Percentiles rank a stretch among this genome's conserved stretches.
Evolutionary conservation across 495 filamentous ascomycete species (phyloP).

Genomic region (Annulohypoxylon maeteangense): DNA sequence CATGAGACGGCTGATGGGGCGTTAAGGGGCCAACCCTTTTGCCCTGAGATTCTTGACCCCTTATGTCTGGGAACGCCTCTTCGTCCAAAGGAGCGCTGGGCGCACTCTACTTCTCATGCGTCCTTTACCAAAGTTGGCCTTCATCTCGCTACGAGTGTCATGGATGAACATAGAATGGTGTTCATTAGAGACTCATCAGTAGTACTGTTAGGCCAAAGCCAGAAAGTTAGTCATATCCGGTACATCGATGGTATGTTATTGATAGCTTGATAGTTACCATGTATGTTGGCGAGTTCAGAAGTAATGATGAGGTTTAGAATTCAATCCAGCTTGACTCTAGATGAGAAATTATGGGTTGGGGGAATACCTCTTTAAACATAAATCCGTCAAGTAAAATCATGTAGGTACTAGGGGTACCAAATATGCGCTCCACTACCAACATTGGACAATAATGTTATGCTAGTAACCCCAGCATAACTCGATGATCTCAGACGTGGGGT

Average conservation of each 20-base stretch:
- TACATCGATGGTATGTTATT: not conserved
- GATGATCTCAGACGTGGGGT: too few species aligned
- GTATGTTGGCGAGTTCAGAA: too few species aligned
- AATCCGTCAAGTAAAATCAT: too few species aligned
- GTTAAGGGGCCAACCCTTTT: not conserved
- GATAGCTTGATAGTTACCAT: not conserved
- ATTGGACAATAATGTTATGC: too few species aligned
- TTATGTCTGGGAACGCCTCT: not conserved
- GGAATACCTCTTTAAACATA: too few species aligned
- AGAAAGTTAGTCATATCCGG: not conserved
- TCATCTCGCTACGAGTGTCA: not conserved
- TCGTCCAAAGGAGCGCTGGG: not conserved
- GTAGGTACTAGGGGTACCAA: too few species aligned
- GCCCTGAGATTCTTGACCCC: not conserved
- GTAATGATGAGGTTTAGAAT: not conserved
- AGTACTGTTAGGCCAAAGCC: not conserved
- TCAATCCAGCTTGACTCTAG: not conserved
- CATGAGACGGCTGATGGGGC: not conserved
- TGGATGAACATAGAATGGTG: not conserved
- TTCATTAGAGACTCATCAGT: not conserved
- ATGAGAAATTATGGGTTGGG: not conserved
- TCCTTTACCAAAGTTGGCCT: not conserved
- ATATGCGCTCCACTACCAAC: too few species aligned
- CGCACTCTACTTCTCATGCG: not conserved
- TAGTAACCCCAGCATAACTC: too few species aligned